phyloP scores from a whole-genome alignment of 2,329 filamentous ascomycete genomes.

The Botrytis deweyae region DNA sequence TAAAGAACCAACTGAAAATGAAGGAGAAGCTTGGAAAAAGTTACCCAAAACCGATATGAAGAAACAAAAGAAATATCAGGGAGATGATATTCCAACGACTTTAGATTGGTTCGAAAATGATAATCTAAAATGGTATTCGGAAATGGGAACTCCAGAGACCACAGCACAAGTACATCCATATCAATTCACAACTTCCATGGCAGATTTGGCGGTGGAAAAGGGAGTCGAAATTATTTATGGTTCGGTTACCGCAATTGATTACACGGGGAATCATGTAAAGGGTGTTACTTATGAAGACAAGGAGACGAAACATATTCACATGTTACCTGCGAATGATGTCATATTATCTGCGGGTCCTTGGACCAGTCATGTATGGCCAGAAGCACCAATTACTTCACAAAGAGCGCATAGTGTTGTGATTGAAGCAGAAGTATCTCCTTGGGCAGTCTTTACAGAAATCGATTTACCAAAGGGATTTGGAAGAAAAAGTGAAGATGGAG shows the following conservation, averaged over 20 bases:
- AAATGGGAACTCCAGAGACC: constrained; percentile 77
- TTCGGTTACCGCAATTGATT: constrained; percentile 66
- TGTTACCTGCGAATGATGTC: constrained; percentile 51
- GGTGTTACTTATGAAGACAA: constrained; percentile 64
- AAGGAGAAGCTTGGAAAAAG: constrained; percentile 52
- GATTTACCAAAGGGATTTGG: constrained; percentile 65
- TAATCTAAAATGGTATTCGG: constrained; percentile 67
- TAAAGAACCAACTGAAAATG: neutral
- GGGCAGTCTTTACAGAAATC: constrained; percentile 86
- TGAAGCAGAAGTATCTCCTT: constrained; percentile 64
- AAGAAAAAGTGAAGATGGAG: constrained; percentile 47
- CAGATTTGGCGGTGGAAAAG: constrained; percentile 67
- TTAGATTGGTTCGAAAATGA: constrained; percentile 80
- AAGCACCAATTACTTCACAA: constrained; percentile 56
- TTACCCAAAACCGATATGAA: constrained; percentile 58
- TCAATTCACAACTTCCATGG: constrained; percentile 85
- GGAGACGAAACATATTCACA: constrained; percentile 47
- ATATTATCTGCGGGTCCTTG: constrained; percentile 54
- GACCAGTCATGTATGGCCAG: constrained; percentile 59
- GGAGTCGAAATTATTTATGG: constrained; percentile 68
- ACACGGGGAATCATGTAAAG: constrained; percentile 59
- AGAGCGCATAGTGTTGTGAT: constrained; percentile 67
- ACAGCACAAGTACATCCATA: constrained; percentile 94
- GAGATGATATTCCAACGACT: constrained; percentile 68
- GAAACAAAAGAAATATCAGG: constrained; percentile 45